Base-by-base conservation (phyloP, 805 yeast genomes). In the Jamesozyma piceae region DNA sequence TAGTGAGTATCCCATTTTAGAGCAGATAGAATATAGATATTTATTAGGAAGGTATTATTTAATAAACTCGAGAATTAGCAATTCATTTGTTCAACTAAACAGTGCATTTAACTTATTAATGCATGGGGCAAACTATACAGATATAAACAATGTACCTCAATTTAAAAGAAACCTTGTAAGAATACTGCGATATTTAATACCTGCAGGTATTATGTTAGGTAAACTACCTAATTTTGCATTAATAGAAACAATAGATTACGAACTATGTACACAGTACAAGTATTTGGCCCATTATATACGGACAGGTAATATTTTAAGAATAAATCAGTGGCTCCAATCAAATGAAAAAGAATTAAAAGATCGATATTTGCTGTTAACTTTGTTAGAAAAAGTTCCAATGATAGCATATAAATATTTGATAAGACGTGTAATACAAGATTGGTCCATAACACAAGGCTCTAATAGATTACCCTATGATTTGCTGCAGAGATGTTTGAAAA, bases 31-130 rank as follows among this genome's bases (percentile, higher is more conserved):
- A 46, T 79, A 74, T 53, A 62, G 82, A 35, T 78, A 66, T 52
- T 70, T 73, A 45, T 60, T 78, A 28, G 79, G 81, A 3, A 67
- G 75, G 35, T 81, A 73, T 50, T 77, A 76, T 50, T 51, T 78
- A 46, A 61, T 72, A 18, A 74, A 77, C 47, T 66, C 71, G 43
- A 75, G 76, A 48, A 60, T 79, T 15, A 62, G 66, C 3, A 72
- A 73, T 42, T 72, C 80, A 3, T 75, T 67, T 50, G 58, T 61
- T 27, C 83, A 81, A 53, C 62, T 82, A 29, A 51, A 58, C n/a
- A 75, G 78, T 75, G 73, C 84, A 32, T 74, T 72, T 38, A 44
- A 51, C 3, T 60, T 68, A 35, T 64, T 60, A 20, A 28, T 46
- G 13, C 27, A 73, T 39, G 67, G 69, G 0, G 33, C 55, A 3